Evolutionary conservation across 2,329 filamentous ascomycete genomes (phyloP), one percentile per base, ranked within the genome.

Genomic region (Lachnellula hyalina): DNA sequence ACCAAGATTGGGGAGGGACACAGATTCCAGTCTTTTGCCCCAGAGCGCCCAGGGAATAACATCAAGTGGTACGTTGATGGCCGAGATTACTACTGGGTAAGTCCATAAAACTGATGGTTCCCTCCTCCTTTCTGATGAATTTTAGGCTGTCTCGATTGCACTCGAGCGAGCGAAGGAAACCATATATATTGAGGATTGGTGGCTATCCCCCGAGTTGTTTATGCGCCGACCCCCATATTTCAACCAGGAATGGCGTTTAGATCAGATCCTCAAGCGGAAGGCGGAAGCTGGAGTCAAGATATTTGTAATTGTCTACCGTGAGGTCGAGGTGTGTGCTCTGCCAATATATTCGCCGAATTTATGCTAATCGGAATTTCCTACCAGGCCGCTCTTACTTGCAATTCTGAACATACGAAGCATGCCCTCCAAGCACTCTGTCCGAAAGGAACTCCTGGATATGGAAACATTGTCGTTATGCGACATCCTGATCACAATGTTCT

Each of bases 51-150:
- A 11, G 87, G 86, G 28, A 96, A 97, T 71, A 78, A 88, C 55
- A 79, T 94, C 69, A 97, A 97, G 75, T 99, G 93, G 92, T 97
- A 96, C 72, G 90, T 97, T 11, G 94, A 97, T 69, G 94, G 91
- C 3, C 80, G 91, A 58, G 89, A 97, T 73, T 99, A 99, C 72
- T 95, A 94, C 71, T 96, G 91, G 86, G 83, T 75, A 61, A 61
- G 71, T 54, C 15, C 28, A 14, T 14, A 17, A 2, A 14, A 5
- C n/a, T 17, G 7, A 35, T 17, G 7, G 2, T 8, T 41, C 8
- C 9, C 28, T 17, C 42, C 28, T 4, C 14, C 47, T 40, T 17
- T 17, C 36, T 46, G 45, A 49, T 40, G 17, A 14, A 32, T 9
- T 44, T 54, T 40, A 75, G 69, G 87, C 94, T 17, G 91, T 99